phyloP scores from a whole-genome alignment of 768 basidiomycete genomes.

The Mycena rosella region DNA sequence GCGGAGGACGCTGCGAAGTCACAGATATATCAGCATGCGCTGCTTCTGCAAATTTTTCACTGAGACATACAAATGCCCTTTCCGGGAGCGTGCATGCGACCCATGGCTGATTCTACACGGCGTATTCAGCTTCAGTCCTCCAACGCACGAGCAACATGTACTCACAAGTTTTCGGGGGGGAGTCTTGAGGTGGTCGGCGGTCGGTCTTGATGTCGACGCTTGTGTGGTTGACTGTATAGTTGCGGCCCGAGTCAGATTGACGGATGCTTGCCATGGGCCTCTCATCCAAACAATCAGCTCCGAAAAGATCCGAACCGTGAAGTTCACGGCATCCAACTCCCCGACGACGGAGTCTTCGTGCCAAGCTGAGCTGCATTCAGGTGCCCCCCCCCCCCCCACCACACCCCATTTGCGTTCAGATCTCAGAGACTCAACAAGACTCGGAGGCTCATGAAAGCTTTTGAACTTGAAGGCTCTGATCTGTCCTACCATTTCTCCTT shows the following conservation, averaged over 20 bases:
- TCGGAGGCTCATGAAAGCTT: no score
- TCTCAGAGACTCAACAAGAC: no score
- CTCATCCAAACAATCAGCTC: not conserved
- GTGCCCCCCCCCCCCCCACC: no score
- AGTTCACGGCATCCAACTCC: no score
- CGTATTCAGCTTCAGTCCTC: not conserved
- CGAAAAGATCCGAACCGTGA: no score
- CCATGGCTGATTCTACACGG: slow-evolving; percentile 69
- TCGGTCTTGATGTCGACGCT: not conserved
- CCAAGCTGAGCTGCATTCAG: no score
- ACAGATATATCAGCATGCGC: slow-evolving; percentile 24
- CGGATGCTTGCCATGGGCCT: not conserved
- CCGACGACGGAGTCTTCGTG: no score
- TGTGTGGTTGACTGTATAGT: not conserved
- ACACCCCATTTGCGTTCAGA: no score
- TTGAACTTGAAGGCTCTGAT: no score
- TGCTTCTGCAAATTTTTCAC: not conserved
- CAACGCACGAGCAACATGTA: not conserved
- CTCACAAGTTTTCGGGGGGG: slow-evolving; percentile 34
- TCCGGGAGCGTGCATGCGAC: slow-evolving; percentile 99
- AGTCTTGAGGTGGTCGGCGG: slow-evolving; percentile 35
- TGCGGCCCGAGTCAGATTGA: not conserved
- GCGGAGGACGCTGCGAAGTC: slow-evolving; percentile 82
- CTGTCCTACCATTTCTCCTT: no score
- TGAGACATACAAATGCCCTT: slow-evolving; percentile 95